Percentiles rank a stretch among this genome's conserved stretches.
Conservation (phyloP, 2,329 filamentous ascomycete species). For the Ramichloridium luteum region DNA sequence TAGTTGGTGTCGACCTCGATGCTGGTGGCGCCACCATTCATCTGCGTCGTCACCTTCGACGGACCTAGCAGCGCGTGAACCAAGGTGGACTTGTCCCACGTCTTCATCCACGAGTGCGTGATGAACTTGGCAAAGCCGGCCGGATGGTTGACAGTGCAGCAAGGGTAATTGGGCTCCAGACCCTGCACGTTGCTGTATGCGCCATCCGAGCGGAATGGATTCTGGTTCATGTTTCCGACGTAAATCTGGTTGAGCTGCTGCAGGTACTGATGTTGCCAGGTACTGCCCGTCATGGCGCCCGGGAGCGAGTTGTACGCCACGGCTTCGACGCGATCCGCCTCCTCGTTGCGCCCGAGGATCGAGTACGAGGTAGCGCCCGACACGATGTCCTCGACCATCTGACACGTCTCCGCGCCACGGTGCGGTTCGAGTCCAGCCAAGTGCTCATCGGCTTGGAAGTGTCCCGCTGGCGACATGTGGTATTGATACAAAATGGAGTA, state of each 20-base stretch:
- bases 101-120: constrained; percentile 34
- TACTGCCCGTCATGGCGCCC: constrained; percentile 38
- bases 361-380: constrained; percentile 41
- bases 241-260: constrained; percentile 43
- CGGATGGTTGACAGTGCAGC: constrained; percentile 48
- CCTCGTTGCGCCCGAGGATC: constrained; percentile 33
- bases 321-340: constrained; percentile 41
- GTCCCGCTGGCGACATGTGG: constrained; percentile 37
- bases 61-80: constrained; percentile 42
- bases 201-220: constrained; percentile 40
- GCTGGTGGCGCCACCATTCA: constrained; percentile 24
- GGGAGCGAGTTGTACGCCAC: constrained; percentile 46
- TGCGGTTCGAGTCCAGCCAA: constrained; percentile 34
- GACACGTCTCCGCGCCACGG: constrained; percentile 39
- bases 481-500: too few species aligned
- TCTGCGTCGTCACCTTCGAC: constrained; percentile 28
- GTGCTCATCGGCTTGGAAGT: constrained; percentile 40
- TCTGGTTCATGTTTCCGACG: constrained; percentile 30
- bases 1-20: constrained; percentile 39
- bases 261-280: constrained; percentile 47
- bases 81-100: constrained; percentile 34
- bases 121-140: constrained; percentile 47
- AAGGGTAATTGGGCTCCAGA: constrained; percentile 41
- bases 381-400: constrained; percentile 40
- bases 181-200: constrained; percentile 37